Percentiles rank a stretch among this genome's conserved stretches.
These are phyloP conservation scores for Nevesoporus exiguus DNA, from an alignment of 768 basidiomycete genomes.

Conservation along the genomic window DNA sequence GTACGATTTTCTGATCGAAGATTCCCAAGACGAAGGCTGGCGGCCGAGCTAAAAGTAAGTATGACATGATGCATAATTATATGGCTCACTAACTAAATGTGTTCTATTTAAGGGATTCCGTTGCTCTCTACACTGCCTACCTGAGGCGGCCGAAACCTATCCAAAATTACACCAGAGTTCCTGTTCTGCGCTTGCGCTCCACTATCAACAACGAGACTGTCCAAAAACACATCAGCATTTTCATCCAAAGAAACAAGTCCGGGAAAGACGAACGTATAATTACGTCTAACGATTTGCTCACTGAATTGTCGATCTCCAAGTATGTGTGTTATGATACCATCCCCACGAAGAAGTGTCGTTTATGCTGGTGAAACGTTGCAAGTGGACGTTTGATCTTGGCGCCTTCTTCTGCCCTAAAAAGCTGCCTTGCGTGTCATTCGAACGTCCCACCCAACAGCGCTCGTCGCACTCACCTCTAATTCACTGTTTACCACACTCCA, in stretches of 20 bases:
- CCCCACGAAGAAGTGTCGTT: conserved; percentile 33
- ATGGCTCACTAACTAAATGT: conserved; percentile 5
- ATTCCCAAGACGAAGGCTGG: conserved; percentile 72
- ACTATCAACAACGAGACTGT: conserved; percentile 34
- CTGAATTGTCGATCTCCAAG: conserved; percentile 34
- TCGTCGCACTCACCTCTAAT: conserved; percentile 11
- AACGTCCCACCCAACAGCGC: background rate
- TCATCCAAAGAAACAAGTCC: background rate
- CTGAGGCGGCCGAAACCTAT: background rate
- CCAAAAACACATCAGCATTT: background rate
- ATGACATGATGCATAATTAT: background rate
- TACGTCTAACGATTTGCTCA: conserved; percentile 33
- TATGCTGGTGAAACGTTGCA: conserved; percentile 34
- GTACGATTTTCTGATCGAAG: conserved; percentile 81
- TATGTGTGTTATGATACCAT: conserved; percentile 36
- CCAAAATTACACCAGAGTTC: conserved; percentile 6
- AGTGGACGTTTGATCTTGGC: conserved; percentile 27
- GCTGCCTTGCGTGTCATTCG: conserved; percentile 15
- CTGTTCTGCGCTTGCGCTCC: conserved; percentile 26
- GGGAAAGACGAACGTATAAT: conserved; percentile 31
- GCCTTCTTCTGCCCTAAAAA: conserved; percentile 22
- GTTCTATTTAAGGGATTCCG: conserved; percentile 15
- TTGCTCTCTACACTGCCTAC: background rate
- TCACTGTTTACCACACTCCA: conserved; percentile 12
- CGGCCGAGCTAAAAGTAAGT: conserved; percentile 37